Conservation (phyloP, 805 yeast species). For the Hemisphaericaspora nanyangensis region DNA sequence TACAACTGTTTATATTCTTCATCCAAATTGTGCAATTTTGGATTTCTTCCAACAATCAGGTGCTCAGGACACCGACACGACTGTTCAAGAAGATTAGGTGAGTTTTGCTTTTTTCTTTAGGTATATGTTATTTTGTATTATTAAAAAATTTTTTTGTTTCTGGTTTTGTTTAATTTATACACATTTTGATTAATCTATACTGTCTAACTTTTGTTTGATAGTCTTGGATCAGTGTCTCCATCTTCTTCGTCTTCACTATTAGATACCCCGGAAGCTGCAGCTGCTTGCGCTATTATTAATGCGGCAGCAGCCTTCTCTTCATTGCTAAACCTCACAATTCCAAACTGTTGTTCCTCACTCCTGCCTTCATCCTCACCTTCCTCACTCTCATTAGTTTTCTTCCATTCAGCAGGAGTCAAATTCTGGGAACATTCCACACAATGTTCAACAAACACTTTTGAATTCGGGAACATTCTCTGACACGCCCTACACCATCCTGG, state of each 20-base stretch:
- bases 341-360: background rate
- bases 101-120: background rate
- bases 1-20: slow-evolving; percentile 42
- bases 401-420: slow-evolving; percentile 21
- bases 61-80: slow-evolving; percentile 13
- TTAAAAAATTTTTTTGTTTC: no score
- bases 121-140: background rate
- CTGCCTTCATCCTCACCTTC: background rate
- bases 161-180: no score
- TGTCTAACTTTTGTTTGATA: no score
- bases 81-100: slow-evolving; percentile 4
- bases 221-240: no score
- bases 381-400: slow-evolving; percentile 2
- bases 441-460: slow-evolving; percentile 60
- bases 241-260: no score
- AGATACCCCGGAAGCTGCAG: no score
- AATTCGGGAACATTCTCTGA: slow-evolving; percentile 49
- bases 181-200: no score
- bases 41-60: slow-evolving; percentile 52
- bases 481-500: slow-evolving; percentile 71
- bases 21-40: slow-evolving; percentile 80
- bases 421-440: slow-evolving; percentile 56
- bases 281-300: background rate
- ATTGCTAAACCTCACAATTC: background rate
- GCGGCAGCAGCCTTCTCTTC: slow-evolving; percentile 1